These are phyloP conservation scores for Colletotrichum orchidophilum DNA, from an alignment of 2,329 filamentous ascomycete species.

Conservation along the genomic window DNA sequence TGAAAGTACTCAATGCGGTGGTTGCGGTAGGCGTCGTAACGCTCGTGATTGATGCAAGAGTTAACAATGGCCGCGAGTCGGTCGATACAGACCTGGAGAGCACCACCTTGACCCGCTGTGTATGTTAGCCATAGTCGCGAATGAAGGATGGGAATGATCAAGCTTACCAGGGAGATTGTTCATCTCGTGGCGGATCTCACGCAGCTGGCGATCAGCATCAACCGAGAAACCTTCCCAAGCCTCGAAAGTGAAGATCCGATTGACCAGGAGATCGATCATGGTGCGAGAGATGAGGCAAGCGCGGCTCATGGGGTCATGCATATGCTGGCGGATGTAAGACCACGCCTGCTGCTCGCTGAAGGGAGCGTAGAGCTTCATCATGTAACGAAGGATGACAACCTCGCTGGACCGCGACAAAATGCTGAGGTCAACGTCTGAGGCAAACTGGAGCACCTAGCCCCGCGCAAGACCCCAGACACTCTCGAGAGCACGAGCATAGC, in stretches of 20 bases:
- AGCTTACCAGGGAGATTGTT: conserved; percentile 47
- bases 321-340: conserved; percentile 52
- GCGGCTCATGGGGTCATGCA: conserved; percentile 50
- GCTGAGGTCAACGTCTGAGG: conserved; percentile 19
- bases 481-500: conserved; percentile 28
- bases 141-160: not conserved
- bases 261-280: conserved; percentile 53
- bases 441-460: conserved; percentile 32
- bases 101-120: conserved; percentile 29
- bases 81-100: conserved; percentile 49
- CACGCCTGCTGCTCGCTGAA: conserved; percentile 49
- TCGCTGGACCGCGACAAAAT: conserved; percentile 16
- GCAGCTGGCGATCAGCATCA: conserved; percentile 45
- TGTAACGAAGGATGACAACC: conserved; percentile 26
- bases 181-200: conserved; percentile 45
- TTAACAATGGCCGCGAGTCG: conserved; percentile 48
- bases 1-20: conserved; percentile 45
- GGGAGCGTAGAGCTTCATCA: conserved; percentile 30
- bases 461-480: conserved; percentile 33
- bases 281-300: conserved; percentile 54
- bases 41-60: conserved; percentile 47
- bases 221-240: conserved; percentile 51
- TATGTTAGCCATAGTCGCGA: not conserved
- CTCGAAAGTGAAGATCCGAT: conserved; percentile 50
- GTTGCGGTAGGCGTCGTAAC: conserved; percentile 34